Percentiles rank a stretch among this genome's conserved stretches.
Conservation (phyloP, 306 rosid species). For the Trifolium repens region DNA sequence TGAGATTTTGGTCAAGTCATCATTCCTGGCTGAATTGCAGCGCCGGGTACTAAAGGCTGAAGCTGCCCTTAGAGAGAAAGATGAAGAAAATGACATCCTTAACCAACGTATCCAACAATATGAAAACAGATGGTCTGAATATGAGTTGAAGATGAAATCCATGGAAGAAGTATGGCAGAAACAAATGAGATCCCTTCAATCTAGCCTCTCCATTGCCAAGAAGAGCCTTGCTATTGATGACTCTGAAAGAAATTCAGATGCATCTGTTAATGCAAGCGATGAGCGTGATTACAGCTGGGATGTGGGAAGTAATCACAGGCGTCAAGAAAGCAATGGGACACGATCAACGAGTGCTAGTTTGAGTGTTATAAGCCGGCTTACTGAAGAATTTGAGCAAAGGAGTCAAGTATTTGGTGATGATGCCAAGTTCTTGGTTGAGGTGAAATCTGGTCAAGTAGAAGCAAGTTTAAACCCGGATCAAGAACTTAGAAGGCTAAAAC, state of each 20-base stretch:
- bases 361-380: constrained; percentile 81
- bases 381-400: constrained; percentile 94
- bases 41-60: constrained; percentile 91
- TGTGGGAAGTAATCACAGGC: constrained; percentile 64
- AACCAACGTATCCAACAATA: constrained; percentile 92
- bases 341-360: constrained; percentile 88
- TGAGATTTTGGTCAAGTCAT: constrained; percentile 83
- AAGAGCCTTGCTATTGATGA: constrained; percentile 93
- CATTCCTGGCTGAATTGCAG: constrained; percentile 85
- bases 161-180: constrained; percentile 99
- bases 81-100: constrained; percentile 92
- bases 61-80: constrained; percentile 84
- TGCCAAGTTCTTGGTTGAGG: constrained; percentile 98
- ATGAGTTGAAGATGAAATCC: constrained; percentile 91
- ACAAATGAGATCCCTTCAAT: constrained; percentile 96
- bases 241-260: constrained; percentile 87
- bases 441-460: constrained; percentile 89
- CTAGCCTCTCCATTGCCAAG: constrained; percentile 97
- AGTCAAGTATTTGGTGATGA: constrained; percentile 96
- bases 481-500: constrained; percentile 89
- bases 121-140: constrained; percentile 95
- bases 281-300: constrained; percentile 83
- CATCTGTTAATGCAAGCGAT: constrained; percentile 82
- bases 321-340: constrained; percentile 79
- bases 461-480: constrained; percentile 88